A percentile compares a stretch with the other conserved stretches of the same genome.
phyloP scores from a whole-genome alignment of 352 stramenopile species.

The Phytophthora ohioensis region DNA sequence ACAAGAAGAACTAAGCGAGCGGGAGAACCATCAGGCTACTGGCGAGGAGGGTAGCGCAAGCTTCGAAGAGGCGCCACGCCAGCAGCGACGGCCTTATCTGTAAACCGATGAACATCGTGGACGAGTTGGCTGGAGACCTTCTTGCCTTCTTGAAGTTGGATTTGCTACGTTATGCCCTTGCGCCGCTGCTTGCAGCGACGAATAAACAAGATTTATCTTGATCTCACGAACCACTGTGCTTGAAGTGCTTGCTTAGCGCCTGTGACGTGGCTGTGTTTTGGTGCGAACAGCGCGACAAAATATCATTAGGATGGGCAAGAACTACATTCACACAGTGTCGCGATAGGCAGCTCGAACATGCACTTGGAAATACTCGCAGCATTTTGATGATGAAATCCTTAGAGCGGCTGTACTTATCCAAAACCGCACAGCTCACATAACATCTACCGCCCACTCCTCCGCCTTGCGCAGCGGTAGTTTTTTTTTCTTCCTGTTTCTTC shows the following conservation, averaged over 20 bases:
- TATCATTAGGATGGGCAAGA: slow-evolving; percentile 3
- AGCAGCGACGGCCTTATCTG: slow-evolving; percentile 14
- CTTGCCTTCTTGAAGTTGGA: slow-evolving; percentile 34
- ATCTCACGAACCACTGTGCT: slow-evolving; percentile 12
- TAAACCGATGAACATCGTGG: slow-evolving; percentile 31
- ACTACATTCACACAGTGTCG: neutral
- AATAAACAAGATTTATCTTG: slow-evolving; percentile 32
- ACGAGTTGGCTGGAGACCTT: slow-evolving; percentile 22
- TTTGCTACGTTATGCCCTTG: slow-evolving; percentile 30
- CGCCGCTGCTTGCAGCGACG: slow-evolving; percentile 18
- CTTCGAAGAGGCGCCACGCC: slow-evolving; percentile 1
- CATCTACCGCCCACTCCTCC: slow-evolving; percentile 35
- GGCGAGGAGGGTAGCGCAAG: slow-evolving; percentile 8
- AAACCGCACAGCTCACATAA: slow-evolving; percentile 51
- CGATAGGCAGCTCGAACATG: neutral
- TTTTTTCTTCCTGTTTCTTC: slow-evolving; percentile 31
- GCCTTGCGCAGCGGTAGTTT: slow-evolving; percentile 23
- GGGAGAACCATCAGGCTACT: slow-evolving; percentile 15
- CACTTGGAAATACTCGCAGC: slow-evolving; percentile 2
- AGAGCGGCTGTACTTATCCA: slow-evolving; percentile 38
- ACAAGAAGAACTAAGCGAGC: slow-evolving; percentile 61
- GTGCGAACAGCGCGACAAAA: slow-evolving; percentile 1
- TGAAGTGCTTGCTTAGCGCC: neutral
- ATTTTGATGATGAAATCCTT: slow-evolving; percentile 33
- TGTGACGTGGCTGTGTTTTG: slow-evolving; percentile 1